Base-by-base conservation (phyloP, 2,329 filamentous ascomycete species). In the Scedosporium boydii region DNA sequence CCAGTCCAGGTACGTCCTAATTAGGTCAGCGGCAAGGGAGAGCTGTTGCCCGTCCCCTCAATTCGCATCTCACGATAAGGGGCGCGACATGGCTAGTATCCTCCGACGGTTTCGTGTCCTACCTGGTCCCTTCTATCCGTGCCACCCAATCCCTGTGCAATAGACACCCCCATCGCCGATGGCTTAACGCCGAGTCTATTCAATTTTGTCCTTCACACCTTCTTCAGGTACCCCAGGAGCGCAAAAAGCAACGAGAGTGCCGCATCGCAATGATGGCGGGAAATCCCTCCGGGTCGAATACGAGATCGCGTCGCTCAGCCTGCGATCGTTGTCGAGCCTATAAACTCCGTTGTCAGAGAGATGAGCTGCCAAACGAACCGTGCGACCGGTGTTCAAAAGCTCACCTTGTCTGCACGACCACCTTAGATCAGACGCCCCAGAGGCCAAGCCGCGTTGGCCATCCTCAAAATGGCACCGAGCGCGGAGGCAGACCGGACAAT, bases 331-430 rank as follows among this genome's bases (percentile, higher is more conserved):
- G 58, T 59, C 58, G 58, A 26, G 58, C 58, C 16, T 59, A 59
- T 38, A 59, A 59, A 29, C 58, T 59, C 34, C 58, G 58, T n/a
- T 59, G 58, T n/a, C 58, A 59, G 58, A 34, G 58, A 42, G 58
- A 59, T 26, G 58, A 59, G 38, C 58, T 21, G 26, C 58, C 34
- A n/a, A 59, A 59, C 58, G 58, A 59, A 26, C 58, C 58, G 7
- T 59, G 58, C 27, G 58, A 59, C 41, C 58, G 58, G n/a, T 59
- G 58, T 42, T 46, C 23, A 10, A 59, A 59, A 23, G 58, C 58
- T 38, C 58, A 46, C 38, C 27, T 59, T 16, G 58, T 59, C 34
- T 59, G 58, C 18, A 59, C 58, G 27, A 59, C 58, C 41, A 59
- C 58, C 14, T 42, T 42, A n/a, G 58, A 59, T 18, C 58, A 42